These are phyloP conservation scores for Trichaptum fuscoviolaceum DNA, from an alignment of 768 basidiomycete species.

Conservation along the genomic window DNA sequence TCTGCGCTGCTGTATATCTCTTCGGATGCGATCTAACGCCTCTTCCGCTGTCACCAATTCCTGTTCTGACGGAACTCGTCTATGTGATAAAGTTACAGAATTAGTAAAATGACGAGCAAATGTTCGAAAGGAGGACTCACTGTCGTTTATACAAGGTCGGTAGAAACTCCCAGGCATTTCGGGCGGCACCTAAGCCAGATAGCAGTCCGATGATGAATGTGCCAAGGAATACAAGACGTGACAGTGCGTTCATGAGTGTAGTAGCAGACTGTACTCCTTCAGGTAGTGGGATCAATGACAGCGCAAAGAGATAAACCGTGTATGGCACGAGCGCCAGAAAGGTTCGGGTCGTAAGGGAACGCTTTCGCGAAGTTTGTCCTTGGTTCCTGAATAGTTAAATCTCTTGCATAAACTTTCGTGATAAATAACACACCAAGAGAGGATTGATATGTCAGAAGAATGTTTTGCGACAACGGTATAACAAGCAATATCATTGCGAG, in stretches of 20 bases:
- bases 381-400: background rate
- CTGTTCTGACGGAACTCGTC: background rate
- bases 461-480: constrained; percentile 50
- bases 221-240: constrained; percentile 70
- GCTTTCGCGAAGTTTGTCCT: constrained; percentile 18
- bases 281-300: constrained; percentile 70
- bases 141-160: constrained; percentile 21
- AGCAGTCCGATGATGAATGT: constrained; percentile 74
- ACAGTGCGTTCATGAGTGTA: constrained; percentile 45
- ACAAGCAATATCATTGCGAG: constrained; percentile 58
- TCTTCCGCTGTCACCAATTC: constrained; percentile 40
- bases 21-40: constrained; percentile 53
- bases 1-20: constrained; percentile 43
- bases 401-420: constrained; percentile 13
- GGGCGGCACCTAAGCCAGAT: constrained; percentile 75
- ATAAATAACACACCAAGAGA: constrained; percentile 10
- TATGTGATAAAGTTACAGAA: too few relatives aligned
- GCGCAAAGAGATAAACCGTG: constrained; percentile 45
- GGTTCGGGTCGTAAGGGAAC: constrained; percentile 27
- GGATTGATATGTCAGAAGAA: constrained; percentile 1
- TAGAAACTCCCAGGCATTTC: constrained; percentile 57
- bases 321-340: constrained; percentile 47
- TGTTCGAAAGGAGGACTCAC: background rate
- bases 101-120: too few relatives aligned
- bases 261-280: constrained; percentile 19